Base-by-base conservation (phyloP, 495 filamentous ascomycete genomes). In the Sordaria brevicollis region DNA sequence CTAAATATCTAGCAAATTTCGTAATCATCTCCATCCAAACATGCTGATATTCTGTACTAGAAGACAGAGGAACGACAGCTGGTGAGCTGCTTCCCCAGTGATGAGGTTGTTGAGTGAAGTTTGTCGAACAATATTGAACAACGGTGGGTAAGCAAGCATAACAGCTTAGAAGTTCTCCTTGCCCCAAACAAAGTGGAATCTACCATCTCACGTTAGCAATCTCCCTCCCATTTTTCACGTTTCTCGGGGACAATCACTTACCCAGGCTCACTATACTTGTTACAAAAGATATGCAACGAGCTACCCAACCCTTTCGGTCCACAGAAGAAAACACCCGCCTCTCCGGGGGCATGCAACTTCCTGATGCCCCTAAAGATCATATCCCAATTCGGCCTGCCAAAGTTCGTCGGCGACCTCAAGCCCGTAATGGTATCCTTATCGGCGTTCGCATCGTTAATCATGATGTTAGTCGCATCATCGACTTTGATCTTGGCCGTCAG, bases 241-340 rank as follows among this genome's bases (percentile, higher is more conserved):
- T n/a, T n/a, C n/a, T n/a, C n/a, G n/a, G n/a, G n/a, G n/a, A n/a
- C n/a, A n/a, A n/a, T n/a, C n/a, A 81, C 82, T 78, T 80, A 89
- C 77, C 87, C 90, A 76, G 90, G 90, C 76, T 91, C 89, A 62
- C 87, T 89, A 80, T 93, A 91, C 80, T 89, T 88, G 76, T 92
- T 93, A 78, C 90, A 92, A 80, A 89, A 92, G 70, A 90, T 83
- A 76, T 92, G 90, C 69, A 93, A 76, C 71, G 83, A 77, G 75
- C 87, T 89, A 34, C 90, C 90, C 65, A 93, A 79, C 8, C 84
- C 85, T 79, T 91, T 91, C 39, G 90, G 90, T 5, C 90, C 90
- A 79, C 90, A 93, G 81, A 93, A 93, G 81, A 93, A 93, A 15
- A 92, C 90, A 75, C 90, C 90, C 10, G 89, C 90, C 79, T 92